Evolutionary conservation across 2,329 filamentous ascomycete species (phyloP), one percentile per base, ranked within the genome.

Genomic region (Paecilomyces fulvus): DNA sequence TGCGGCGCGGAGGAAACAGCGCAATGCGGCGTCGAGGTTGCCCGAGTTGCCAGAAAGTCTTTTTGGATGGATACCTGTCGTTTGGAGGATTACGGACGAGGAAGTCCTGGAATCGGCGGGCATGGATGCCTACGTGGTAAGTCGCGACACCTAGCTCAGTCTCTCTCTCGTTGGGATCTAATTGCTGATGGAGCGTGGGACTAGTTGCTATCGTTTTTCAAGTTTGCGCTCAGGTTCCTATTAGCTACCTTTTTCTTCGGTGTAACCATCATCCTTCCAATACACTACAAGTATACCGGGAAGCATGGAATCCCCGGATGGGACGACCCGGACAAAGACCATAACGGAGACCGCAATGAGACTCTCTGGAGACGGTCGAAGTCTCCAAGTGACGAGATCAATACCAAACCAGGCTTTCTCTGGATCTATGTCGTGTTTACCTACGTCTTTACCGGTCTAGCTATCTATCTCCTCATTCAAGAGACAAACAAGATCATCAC

Each of bases 391-490:
- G 62, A 64, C 20, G 64, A 67, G 46, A 58, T 64, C 14, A 67
- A 72, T 56, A 69, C 72, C 30, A 67, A 73, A 51, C 57, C 66
- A 11, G 66, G 67, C 9, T 96, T 92, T 65, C 76, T 96, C 1
- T 96, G 92, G 91, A 89, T 92, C 66, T 96, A 97, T 67, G 83
- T 96, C 12, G 79, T 89, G n/a, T 99, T 99, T 65, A 89, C 91
- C 1, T 99, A 96, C 75, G 80, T 97, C 53, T 99, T 97, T 71
- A 92, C 88, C 5, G 83, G 79, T 1, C 75, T 97, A 48, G 88
- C 89, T 0, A 77, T 96, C 11, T 95, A 92, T 69, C 83, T 92
- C 63, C 85, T 97, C 65, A 84, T 92, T 57, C 81, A 82, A 48
- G 87, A 96, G 73, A 97, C 94, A 0, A 84, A 87, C 63, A 87